Evolutionary conservation across 1,284 basidiomycete genomes (phyloP).

Genomic region (Irpex lacteus): DNA sequence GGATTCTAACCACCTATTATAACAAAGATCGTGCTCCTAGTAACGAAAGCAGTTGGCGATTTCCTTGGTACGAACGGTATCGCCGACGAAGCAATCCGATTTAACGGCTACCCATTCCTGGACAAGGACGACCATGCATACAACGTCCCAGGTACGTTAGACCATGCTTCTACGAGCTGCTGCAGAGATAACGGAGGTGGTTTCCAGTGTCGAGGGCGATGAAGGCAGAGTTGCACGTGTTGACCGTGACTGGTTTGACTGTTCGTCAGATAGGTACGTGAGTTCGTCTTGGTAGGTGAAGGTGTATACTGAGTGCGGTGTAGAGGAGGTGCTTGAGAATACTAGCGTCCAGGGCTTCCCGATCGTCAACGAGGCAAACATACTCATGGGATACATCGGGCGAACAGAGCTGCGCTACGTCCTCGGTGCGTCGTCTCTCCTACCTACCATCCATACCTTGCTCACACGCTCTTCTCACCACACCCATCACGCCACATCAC

Average conservation of each 20-base stretch:
- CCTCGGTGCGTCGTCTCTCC: slow-evolving; percentile 57
- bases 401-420: slow-evolving; percentile 85
- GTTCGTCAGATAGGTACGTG: slow-evolving; percentile 75
- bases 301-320: background rate
- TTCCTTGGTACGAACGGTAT: slow-evolving; percentile 92
- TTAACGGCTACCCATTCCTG: slow-evolving; percentile 96
- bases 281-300: slow-evolving; percentile 2
- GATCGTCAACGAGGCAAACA: slow-evolving; percentile 64
- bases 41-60: slow-evolving; percentile 98
- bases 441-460: background rate
- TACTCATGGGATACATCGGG: slow-evolving; percentile 86
- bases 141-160: slow-evolving; percentile 74
- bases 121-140: slow-evolving; percentile 93
- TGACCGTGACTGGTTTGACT: slow-evolving; percentile 75
- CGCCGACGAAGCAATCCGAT: slow-evolving; percentile 95
- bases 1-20: background rate
- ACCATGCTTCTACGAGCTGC: slow-evolving; percentile 2
- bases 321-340: slow-evolving; percentile 68
- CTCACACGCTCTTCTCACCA: too few species aligned
- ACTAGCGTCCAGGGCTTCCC: slow-evolving; percentile 91
- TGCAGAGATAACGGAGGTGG: background rate
- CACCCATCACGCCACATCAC: background rate
- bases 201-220: slow-evolving; percentile 82
- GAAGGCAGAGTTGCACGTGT: slow-evolving; percentile 73
- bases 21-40: slow-evolving; percentile 85